Evolutionary conservation across 768 basidiomycete genomes (phyloP).

Genomic region (Fomitopsis pulvina): DNA sequence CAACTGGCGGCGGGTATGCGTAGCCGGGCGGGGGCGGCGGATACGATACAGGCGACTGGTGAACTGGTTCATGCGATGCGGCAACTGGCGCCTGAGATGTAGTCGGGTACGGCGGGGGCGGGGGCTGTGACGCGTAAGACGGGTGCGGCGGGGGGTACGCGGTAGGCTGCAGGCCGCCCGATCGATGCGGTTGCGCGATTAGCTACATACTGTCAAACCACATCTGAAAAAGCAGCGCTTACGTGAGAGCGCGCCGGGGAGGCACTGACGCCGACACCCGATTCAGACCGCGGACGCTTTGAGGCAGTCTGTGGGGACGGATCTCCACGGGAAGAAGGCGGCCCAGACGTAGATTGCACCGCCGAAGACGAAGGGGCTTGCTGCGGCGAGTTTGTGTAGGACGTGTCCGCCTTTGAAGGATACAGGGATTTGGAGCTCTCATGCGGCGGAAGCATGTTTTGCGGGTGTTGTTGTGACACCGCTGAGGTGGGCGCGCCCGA

Average conservation of each 20-base stretch:
- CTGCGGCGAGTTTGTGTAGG: conserved; percentile 39
- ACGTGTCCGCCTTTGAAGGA: conserved; percentile 40
- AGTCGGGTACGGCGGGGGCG: conserved; percentile 25
- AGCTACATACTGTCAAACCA: conserved; percentile 14
- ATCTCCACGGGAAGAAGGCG: conserved; percentile 18
- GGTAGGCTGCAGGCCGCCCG: conserved; percentile 7
- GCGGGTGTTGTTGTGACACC: conserved; percentile 10
- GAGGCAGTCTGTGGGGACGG: conserved; percentile 26
- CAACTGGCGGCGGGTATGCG: conserved; percentile 22
- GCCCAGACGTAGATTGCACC: conserved; percentile 6
- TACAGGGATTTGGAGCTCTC: conserved; percentile 19
- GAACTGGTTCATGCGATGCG: conserved; percentile 38
- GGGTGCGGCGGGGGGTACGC: conserved; percentile 27
- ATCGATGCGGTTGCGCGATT: conserved; percentile 11
- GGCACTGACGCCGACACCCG: conserved; percentile 29
- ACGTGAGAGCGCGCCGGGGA: conserved; percentile 49
- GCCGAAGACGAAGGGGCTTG: conserved; percentile 26
- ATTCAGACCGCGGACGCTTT: conserved; percentile 36
- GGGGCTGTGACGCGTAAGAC: conserved; percentile 38
- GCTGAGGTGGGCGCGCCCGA: conserved; percentile 12
- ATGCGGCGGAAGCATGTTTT: conserved; percentile 18
- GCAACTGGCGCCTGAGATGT: conserved; percentile 28
- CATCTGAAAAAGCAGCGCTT: conserved; percentile 24
- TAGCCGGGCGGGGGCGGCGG: conserved; percentile 17
- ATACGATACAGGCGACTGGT: conserved; percentile 32